A percentile compares a stretch with the other conserved stretches of the same genome.
These are phyloP conservation scores for Torulaspora globosa DNA, from an alignment of 1,139 yeast genomes.

Conservation along the genomic window DNA sequence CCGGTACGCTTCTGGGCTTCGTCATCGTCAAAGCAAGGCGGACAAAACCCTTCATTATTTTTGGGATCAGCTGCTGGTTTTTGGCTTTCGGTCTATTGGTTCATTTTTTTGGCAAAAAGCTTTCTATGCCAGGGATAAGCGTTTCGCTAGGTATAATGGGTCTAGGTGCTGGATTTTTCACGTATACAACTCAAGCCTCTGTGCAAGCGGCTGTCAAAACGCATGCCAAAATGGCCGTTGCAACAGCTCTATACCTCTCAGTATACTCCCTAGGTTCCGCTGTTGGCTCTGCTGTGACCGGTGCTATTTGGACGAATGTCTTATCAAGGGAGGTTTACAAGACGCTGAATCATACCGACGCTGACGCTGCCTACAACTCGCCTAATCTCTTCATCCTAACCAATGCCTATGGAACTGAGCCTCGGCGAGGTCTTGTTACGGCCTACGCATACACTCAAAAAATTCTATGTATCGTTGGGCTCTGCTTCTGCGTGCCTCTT, in stretches of 20 bases:
- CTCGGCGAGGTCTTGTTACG: slow-evolving; percentile 49
- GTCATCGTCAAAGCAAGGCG: slow-evolving; percentile 48
- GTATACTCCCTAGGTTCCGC: slow-evolving; percentile 54
- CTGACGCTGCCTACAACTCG: slow-evolving; percentile 45
- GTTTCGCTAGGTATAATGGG: slow-evolving; percentile 59
- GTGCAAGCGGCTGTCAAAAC: slow-evolving; percentile 53
- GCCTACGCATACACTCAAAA: slow-evolving; percentile 57
- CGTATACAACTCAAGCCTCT: slow-evolving; percentile 62
- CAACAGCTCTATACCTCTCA: slow-evolving; percentile 51
- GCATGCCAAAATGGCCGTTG: slow-evolving; percentile 56
- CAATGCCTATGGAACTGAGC: slow-evolving; percentile 55
- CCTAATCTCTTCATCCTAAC: slow-evolving; percentile 46
- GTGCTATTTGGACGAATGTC: slow-evolving; percentile 57
- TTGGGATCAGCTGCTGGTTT: slow-evolving; percentile 53
- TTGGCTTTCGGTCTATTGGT: slow-evolving; percentile 53
- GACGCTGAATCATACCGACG: slow-evolving; percentile 34
- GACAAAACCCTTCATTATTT: slow-evolving; percentile 54
- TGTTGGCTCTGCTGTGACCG: slow-evolving; percentile 43
- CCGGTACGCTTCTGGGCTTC: slow-evolving; percentile 56
- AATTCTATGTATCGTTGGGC: slow-evolving; percentile 36
- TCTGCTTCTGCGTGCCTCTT: slow-evolving; percentile 50
- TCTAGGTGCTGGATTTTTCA: slow-evolving; percentile 67
- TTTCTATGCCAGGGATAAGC: slow-evolving; percentile 50
- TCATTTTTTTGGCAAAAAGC: slow-evolving; percentile 46
- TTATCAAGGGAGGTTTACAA: slow-evolving; percentile 36